A percentile compares a stretch with the other conserved stretches of the same genome.
Evolutionary conservation across 2,329 filamentous ascomycete species (phyloP).

Genomic region (Pseudonectria buxi): DNA sequence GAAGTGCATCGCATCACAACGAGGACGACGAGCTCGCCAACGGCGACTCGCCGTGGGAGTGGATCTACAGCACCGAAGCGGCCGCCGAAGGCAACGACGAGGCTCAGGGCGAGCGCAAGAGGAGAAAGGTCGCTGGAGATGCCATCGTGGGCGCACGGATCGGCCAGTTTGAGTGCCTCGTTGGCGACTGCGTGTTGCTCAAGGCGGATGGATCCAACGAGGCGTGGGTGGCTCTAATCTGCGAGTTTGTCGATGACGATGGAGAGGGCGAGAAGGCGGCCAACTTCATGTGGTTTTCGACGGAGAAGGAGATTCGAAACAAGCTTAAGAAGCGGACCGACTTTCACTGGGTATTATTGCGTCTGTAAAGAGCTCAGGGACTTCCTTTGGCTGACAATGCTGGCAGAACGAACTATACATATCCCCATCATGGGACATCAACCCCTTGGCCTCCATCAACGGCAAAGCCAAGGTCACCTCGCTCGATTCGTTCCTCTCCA

Average conservation of each 20-base stretch:
- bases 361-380: too few relatives aligned
- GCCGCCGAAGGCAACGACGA: constrained; percentile 18
- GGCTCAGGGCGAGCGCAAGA: constrained; percentile 26
- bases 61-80: constrained; percentile 55
- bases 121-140: constrained; percentile 27
- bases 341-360: constrained; percentile 54
- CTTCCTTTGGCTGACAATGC: background rate
- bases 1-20: constrained; percentile 61
- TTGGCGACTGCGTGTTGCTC: constrained; percentile 80
- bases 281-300: constrained; percentile 94
- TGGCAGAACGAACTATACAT: constrained; percentile 82
- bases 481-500: constrained; percentile 55
- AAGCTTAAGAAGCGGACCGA: constrained; percentile 77
- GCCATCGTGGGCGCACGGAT: constrained; percentile 75
- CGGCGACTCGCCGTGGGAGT: constrained; percentile 70
- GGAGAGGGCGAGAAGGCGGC: constrained; percentile 64
- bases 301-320: constrained; percentile 80
- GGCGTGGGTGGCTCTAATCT: constrained; percentile 87
- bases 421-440: constrained; percentile 78
- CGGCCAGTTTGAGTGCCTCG: constrained; percentile 69
- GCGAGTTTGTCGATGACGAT: constrained; percentile 69
- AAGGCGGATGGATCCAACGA: constrained; percentile 83
- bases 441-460: constrained; percentile 82
- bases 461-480: constrained; percentile 81
- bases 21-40: constrained; percentile 81